Evolutionary conservation across 2,329 filamentous ascomycete genomes (phyloP), one percentile per base, ranked within the genome.

Genomic region (Xylariaceae sp.): DNA sequence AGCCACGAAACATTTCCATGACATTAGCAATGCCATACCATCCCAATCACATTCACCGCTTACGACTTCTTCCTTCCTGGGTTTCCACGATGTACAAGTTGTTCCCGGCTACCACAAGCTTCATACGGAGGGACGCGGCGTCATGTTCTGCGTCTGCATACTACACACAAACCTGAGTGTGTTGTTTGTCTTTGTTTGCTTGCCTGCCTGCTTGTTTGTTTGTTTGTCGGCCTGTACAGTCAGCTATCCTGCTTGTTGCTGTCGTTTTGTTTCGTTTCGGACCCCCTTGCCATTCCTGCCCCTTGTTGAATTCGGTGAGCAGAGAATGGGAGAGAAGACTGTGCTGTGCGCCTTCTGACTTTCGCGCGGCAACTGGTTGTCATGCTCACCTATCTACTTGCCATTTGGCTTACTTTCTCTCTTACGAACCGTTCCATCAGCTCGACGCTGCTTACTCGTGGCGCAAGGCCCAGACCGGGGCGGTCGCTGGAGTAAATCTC

Each of bases 1-100:
- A 30, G 30, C 26, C 12, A 29, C 40, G 18, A 21, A 45, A 19
- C 39, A 3, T 5, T 21, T 29, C n/a, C 18, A 13, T 15, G 21
- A 22, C 19, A 36, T 39, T 45, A 49, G 48, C 45, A 51, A 46
- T 30, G 16, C 21, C 43, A 19, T 13, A 22, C 19, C 18, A 26
- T 8, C 26, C 26, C 4, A 26, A 26, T 8, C 37, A 40, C 37
- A 40, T 40, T 41, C 21, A 16, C 26, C 26, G 5, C 47, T 42
- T 37, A 13, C 41, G 7, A 44, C 47, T 30, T 7, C 41, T 51
- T 49, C 47, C 47, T 43, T 51, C 40, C 26, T 36, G 21, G 47
- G 49, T 15, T 36, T 22, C 30, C 43, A 32, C 43, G 55, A 49
- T 37, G 49, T 57, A n/a, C 46, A 15, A 39, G 45, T 29, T n/a